Base-by-base conservation (phyloP, 768 basidiomycete species). In the Crepidotus variabilis region DNA sequence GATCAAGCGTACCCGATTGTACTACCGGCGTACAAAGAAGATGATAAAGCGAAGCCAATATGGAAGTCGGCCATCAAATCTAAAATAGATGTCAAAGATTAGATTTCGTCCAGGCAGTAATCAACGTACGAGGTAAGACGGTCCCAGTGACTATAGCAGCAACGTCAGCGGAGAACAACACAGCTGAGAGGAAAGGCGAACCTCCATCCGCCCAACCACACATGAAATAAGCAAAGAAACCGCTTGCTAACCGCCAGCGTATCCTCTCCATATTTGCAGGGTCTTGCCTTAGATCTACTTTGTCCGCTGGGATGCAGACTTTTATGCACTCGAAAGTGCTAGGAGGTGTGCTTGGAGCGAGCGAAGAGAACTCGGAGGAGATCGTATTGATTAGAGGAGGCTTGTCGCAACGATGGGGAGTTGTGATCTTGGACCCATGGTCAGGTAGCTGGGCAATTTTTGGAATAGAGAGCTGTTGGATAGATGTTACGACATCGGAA, bases 141-240 rank as follows among this genome's bases (percentile, higher is more conserved):
- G 82, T 80, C 2, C 81, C 83, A 8, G 82, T 84, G 13, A 83
- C 83, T 85, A 56, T 5, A 53, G 35, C 22, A 55, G 13, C 56
- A 43, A n/a, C n/a, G 52, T 46, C 3, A 35, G 52, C 47, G 57
- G 54, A 47, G 35, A 23, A 6, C 16, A 46, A 13, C 20, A 23
- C 8, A 32, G 14, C 32, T 24, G 32, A 51, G 28, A 14, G 18
- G 18, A 14, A 48, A 21, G 35, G 51, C 61, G 53, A 55, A 75
- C 72, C 70, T 65, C 80, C 80, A 58, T 83, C 82, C 46, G 75
- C 78, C 81, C 81, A 83, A 6, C 82, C 82, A 53, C 79, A 77
- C 51, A 79, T 63, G 57, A 83, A 83, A 60, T 78, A 78, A 8
- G 69, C 72, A 56, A 75, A 75, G 58, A 65, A 75, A 2, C 71